Evolutionary conservation across 1,284 basidiomycete species (phyloP), one percentile per base, ranked within the genome.

Genomic region (Heterobasidion parviporum): DNA sequence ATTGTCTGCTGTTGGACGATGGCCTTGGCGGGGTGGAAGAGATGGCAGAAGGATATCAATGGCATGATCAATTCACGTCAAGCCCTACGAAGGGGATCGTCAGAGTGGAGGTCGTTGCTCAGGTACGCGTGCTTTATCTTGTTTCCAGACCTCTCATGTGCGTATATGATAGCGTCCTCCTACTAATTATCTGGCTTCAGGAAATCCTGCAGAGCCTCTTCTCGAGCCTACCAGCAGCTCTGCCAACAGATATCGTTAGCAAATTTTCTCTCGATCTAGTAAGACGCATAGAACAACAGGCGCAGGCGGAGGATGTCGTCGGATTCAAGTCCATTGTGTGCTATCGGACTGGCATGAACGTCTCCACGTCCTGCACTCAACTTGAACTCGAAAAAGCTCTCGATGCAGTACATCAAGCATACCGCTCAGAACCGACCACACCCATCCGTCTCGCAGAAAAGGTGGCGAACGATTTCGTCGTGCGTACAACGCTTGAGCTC

Each of bases 251-350:
- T 26, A 6, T 26, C 5, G 26, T 26, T 26, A 26, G 6, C 26
- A 26, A 5, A 5, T 53, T 53, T 16, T 16, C 12, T 8, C 15
- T 15, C 26, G 45, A 36, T 3, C 47, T 54, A 3, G 16, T 35
- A n/a, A 20, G 12, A n/a, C n/a, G 16, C 32, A 26, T 54, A 3
- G 20, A 5, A 14, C 15, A 32, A 9, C 18, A n/a, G 36, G 59
- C 59, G 16, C 54, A 54, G 5, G 74, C 83, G 56, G 62, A 69
- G 1, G 68, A 74, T 38, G 83, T 89, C n/a, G 85, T 71, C 0
- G 82, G 77, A 1, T 87, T 89, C 76, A 90, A 90, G 67, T 87
- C 85, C 8, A 77, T 89, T 50, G 76, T 81, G 2, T 87, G 86
- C 65, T 90, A 90, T 64, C 78, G 87, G 53, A 85, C 85, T 0